Evolutionary conservation across 169 alveolate genomes (phyloP), one percentile per base, ranked within the genome.

Genomic region (Eimeria sp.): DNA sequence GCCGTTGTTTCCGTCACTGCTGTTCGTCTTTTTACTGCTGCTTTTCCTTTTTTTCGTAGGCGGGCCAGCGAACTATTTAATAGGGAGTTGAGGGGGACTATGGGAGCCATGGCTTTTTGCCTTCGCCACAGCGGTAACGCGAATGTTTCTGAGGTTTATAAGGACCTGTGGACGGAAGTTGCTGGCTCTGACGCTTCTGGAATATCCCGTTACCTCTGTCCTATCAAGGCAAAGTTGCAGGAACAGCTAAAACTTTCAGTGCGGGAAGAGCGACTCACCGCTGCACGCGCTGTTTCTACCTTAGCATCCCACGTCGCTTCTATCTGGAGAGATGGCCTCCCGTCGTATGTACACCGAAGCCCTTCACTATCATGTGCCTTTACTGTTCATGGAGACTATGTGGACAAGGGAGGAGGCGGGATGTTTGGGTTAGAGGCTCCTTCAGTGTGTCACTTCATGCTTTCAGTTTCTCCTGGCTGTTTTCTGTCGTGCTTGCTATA

Each of bases 211-310:
- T 87, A 66, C 66, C 80, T 87, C 52, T 40, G 83, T 27, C 54
- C 49, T 46, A 87, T 87, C 27, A 76, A 46, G 78, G 94, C 64
- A 1, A 87, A 66, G 20, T 49, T 87, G 83, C 80, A 66, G 68
- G 52, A 64, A 64, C 94, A 87, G 83, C 66, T 87, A 68, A 25
- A 18, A 4, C 94, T 87, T 52, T 64, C 94, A 13, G 71, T 62
- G 68, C 80, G 94, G 64, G 94, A 87, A 66, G 94, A 87, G 82
- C 37, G 94, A 37, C 94, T 87, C 37, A 87, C 94, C 23, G 94
- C 94, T 40, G 94, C 83, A 0, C 94, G 94, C 10, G 94, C 94
- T 43, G 56, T 87, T 46, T 87, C 94, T 4, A 87, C 94, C 43
- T 1, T 87, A 37, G 94, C 94, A 46, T 66, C 94, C 27, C 83